Evolutionary conservation across 345 rosid genomes (phyloP), one percentile per base, ranked within the genome.

Genomic region (Camelina sativa): DNA sequence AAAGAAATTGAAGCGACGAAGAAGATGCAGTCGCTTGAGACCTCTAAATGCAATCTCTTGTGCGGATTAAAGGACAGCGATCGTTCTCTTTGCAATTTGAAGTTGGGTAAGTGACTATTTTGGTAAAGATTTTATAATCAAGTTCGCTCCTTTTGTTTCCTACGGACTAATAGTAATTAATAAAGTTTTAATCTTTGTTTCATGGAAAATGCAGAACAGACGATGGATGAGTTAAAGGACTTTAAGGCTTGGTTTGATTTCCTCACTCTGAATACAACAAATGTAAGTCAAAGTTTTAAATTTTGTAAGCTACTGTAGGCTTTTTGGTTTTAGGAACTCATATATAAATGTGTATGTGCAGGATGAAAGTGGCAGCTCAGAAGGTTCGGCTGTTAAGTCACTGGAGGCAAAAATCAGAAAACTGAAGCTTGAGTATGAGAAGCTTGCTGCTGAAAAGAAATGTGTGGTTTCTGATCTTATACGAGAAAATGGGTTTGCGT

Each of bases 401-500:
- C 2, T 79, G 69, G 85, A 84, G 76, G 79, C 59, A 6, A 83
- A 87, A 74, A 43, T 80, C 40, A 79, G 82, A 76, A 87, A 79
- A 74, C 74, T 88, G 66, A 84, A 82, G 73, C 84, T 71, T 58
- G 84, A 91, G 57, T 83, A 68, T 46, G 78, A 84, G 80, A 85
- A 84, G 80, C 85, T 90, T 82, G 77, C 82, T 70, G 73, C 82
- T 19, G 90, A 87, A 62, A 89, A 82, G 85, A 72, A 66, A 34
- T 71, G 82, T 28, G 89, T 88, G 65, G 76, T 84, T 6, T 79
- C 93, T 44, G 81, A 84, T 5, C 84, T 91, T 19, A 4, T 79
- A 79, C 76, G 78, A 17, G 93, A 92, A 83, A 89, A 86, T 65
- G 79, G 84, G 50, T 94, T 94, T 74, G 80, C 86, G 2, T 86